Conservation (phyloP, 208 protist genomes). For the Leishmania amazonensis region DNA sequence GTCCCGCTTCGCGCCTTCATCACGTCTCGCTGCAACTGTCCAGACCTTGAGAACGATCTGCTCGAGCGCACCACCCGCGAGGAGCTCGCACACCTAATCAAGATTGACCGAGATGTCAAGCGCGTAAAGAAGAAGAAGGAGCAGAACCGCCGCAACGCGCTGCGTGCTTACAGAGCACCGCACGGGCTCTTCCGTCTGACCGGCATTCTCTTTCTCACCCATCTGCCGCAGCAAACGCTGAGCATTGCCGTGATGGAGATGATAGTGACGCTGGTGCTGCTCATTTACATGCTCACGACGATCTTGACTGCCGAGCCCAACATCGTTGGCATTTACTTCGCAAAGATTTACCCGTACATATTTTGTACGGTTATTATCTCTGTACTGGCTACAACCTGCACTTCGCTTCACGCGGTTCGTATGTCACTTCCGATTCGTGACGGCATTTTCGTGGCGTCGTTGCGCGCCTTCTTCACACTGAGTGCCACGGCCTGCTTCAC, state of each 20-base stretch:
- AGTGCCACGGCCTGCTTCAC: slow-evolving; percentile 35
- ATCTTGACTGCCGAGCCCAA: slow-evolving; percentile 14
- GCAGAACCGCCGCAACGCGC: slow-evolving; percentile 28
- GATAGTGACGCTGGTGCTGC: slow-evolving; percentile 30
- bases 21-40: slow-evolving; percentile 56
- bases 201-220: slow-evolving; percentile 68
- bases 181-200: slow-evolving; percentile 52
- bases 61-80: slow-evolving; percentile 53
- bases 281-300: slow-evolving; percentile 35
- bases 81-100: slow-evolving; percentile 69
- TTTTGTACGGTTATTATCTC: slow-evolving; percentile 33
- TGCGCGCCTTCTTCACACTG: slow-evolving; percentile 27
- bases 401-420: slow-evolving; percentile 47
- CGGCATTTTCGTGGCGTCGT: slow-evolving; percentile 8
- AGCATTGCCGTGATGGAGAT: slow-evolving; percentile 54
- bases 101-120: slow-evolving; percentile 64
- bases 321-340: slow-evolving; percentile 43
- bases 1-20: slow-evolving; percentile 73
- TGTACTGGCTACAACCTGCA: slow-evolving; percentile 33
- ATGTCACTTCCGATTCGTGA: slow-evolving; percentile 48
- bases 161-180: slow-evolving; percentile 44
- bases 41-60: slow-evolving; percentile 56
- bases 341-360: slow-evolving; percentile 33
- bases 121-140: slow-evolving; percentile 37
- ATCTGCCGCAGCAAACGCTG: slow-evolving; percentile 70